phyloP scores from a whole-genome alignment of 1,284 basidiomycete genomes.

The Rhodotorula mucilaginosa region DNA sequence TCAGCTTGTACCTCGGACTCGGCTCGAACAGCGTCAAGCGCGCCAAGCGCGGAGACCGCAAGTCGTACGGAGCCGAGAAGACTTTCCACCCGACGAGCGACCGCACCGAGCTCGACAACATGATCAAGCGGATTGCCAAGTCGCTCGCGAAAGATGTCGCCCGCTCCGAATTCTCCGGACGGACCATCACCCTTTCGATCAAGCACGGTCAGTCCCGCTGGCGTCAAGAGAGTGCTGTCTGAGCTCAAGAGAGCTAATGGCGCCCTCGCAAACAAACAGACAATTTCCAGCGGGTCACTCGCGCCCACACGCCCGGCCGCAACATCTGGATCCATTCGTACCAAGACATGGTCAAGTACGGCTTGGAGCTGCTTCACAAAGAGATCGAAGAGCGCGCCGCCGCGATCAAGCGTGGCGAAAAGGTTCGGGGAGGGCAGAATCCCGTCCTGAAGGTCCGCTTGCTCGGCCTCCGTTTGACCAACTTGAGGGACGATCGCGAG shows the following conservation, averaged over 20 bases:
- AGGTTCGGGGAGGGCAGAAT: constrained; percentile 26
- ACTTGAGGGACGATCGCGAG: constrained; percentile 40
- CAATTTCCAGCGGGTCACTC: constrained; percentile 76
- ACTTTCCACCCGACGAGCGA: constrained; percentile 48
- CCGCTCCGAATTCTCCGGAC: constrained; percentile 50
- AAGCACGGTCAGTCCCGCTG: not conserved
- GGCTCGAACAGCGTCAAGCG: constrained; percentile 76
- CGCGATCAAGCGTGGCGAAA: constrained; percentile 16
- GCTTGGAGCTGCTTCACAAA: constrained; percentile 36
- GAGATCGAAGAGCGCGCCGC: constrained; percentile 26
- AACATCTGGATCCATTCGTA: constrained; percentile 32
- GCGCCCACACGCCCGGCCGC: constrained; percentile 69
- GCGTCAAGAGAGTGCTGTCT: too few relatives aligned
- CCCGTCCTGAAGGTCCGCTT: constrained; percentile 28
- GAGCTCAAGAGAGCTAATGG: not conserved
- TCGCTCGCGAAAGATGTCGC: constrained; percentile 77
- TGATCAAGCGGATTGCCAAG: constrained; percentile 63
- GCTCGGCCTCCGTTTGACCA: constrained; percentile 39
- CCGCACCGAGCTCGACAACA: constrained; percentile 11
- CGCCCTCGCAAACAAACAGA: constrained; percentile 54
- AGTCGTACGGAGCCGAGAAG: constrained; percentile 87
- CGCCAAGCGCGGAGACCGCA: constrained; percentile 70
- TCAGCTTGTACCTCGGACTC: constrained; percentile 72
- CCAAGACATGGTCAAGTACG: constrained; percentile 33
- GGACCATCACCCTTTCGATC: constrained; percentile 53